phyloP scores from a whole-genome alignment of 2,329 filamentous ascomycete species.

The Beauveria australis region DNA sequence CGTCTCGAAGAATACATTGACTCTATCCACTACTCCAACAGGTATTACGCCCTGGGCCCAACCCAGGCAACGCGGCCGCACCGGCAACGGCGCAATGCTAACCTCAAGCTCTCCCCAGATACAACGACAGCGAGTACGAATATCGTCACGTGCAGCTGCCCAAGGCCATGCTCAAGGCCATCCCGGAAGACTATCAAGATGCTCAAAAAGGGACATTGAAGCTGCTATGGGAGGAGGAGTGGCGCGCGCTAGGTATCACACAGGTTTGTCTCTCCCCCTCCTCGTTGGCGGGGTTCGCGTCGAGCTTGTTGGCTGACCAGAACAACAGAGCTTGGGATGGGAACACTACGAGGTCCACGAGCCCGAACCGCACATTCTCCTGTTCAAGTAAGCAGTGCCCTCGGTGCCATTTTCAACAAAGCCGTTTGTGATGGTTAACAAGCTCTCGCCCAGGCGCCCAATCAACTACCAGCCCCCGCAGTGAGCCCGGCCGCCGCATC shows the following conservation, averaged over 20 bases:
- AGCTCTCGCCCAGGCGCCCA: slow-evolving; percentile 52
- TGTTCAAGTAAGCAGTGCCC: slow-evolving; percentile 74
- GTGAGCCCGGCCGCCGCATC: slow-evolving; percentile 20
- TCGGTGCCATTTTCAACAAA: neutral
- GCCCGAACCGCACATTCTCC: slow-evolving; percentile 92
- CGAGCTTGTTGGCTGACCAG: neutral
- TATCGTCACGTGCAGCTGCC: slow-evolving; percentile 97
- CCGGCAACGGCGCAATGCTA: slow-evolving; percentile 1
- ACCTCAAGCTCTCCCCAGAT: slow-evolving; percentile 45
- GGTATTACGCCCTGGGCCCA: slow-evolving; percentile 45
- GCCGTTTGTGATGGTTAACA: neutral
- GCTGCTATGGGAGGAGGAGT: slow-evolving; percentile 96
- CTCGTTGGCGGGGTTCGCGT: neutral
- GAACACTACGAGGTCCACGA: slow-evolving; percentile 99
- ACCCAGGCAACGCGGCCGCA: neutral
- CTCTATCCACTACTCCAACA: slow-evolving; percentile 87
- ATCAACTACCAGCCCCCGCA: slow-evolving; percentile 75
- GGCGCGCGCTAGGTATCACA: slow-evolving; percentile 93
- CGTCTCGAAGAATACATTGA: slow-evolving; percentile 88
- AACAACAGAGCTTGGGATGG: slow-evolving; percentile 82
- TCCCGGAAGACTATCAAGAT: slow-evolving; percentile 92
- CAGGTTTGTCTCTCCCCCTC: slow-evolving; percentile 52
- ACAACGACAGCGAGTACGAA: slow-evolving; percentile 86
- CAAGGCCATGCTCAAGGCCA: slow-evolving; percentile 96
- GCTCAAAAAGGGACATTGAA: slow-evolving; percentile 84